Conservation (phyloP, 2,329 filamentous ascomycete species). For the Trichoderma sp. region DNA sequence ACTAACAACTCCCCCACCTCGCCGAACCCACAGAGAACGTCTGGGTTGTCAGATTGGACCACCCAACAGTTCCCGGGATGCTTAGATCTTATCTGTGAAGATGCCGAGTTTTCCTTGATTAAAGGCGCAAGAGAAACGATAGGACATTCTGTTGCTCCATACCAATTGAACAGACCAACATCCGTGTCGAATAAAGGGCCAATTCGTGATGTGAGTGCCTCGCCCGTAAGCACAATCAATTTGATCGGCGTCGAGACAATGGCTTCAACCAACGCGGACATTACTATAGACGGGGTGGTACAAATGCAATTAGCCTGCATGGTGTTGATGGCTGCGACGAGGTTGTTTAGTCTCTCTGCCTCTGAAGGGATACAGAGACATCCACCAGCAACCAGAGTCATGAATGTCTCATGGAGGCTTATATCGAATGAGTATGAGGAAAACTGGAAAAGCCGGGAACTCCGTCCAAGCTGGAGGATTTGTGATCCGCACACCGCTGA, state of each 20-base stretch:
- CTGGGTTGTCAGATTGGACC: not conserved
- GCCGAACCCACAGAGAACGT: not conserved
- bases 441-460: not conserved
- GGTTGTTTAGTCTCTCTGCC: not conserved
- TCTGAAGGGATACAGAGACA: not conserved
- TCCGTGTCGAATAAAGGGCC: not conserved
- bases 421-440: not conserved
- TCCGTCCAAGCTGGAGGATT: not conserved
- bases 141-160: not conserved
- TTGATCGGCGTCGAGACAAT: not conserved
- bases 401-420: not conserved
- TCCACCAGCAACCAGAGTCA: not conserved
- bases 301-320: not conserved
- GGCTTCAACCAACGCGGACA: not conserved
- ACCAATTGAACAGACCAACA: not conserved
- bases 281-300: not conserved
- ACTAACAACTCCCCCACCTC: not conserved
- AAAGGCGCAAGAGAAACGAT: not conserved
- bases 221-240: not conserved
- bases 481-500: not conserved
- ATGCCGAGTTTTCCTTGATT: not conserved
- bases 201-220: not conserved
- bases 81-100: not conserved
- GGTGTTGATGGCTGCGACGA: not conserved
- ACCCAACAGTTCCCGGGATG: not conserved